A percentile compares a stretch with the other conserved stretches of the same genome.
phyloP scores from a whole-genome alignment of 2,329 filamentous ascomycete species.

The Plenodomus lindquistii region DNA sequence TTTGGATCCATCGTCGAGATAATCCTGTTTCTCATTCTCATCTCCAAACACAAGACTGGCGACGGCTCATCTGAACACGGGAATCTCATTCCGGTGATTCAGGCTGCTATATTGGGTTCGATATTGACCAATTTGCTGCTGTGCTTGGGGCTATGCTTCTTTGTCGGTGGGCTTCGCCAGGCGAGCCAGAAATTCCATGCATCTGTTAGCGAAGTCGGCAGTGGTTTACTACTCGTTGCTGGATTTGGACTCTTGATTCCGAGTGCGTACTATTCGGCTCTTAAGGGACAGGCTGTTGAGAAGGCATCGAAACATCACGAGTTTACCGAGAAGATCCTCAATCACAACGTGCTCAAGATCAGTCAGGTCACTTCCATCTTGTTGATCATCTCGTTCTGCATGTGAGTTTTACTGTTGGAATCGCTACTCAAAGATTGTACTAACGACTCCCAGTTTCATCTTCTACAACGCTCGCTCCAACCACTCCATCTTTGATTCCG shows the following conservation, averaged over 20 bases:
- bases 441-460: constrained; percentile 63
- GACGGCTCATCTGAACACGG: constrained; percentile 43
- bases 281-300: constrained; percentile 45
- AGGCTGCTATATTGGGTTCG: constrained; percentile 81
- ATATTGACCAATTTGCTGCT: constrained; percentile 81
- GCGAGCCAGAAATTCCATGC: constrained; percentile 74
- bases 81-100: constrained; percentile 66
- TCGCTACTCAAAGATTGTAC: constrained; percentile 54
- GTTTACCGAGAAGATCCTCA: constrained; percentile 38
- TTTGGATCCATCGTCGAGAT: constrained; percentile 80
- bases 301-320: constrained; percentile 31
- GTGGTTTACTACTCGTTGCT: constrained; percentile 74
- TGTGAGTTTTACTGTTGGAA: constrained; percentile 56
- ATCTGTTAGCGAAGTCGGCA: constrained; percentile 78
- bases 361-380: constrained; percentile 43
- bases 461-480: constrained; percentile 77
- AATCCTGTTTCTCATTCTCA: constrained; percentile 77
- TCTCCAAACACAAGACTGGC: constrained; percentile 55
- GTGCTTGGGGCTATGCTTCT: constrained; percentile 80
- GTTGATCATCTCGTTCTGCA: constrained; percentile 40
- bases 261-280: constrained; percentile 45
- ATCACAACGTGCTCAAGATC: constrained; percentile 41
- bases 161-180: constrained; percentile 71
- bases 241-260: constrained; percentile 56
- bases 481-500: constrained; percentile 75